Conservation (phyloP, 2,329 filamentous ascomycete species). For the Colletotrichum falcatum region DNA sequence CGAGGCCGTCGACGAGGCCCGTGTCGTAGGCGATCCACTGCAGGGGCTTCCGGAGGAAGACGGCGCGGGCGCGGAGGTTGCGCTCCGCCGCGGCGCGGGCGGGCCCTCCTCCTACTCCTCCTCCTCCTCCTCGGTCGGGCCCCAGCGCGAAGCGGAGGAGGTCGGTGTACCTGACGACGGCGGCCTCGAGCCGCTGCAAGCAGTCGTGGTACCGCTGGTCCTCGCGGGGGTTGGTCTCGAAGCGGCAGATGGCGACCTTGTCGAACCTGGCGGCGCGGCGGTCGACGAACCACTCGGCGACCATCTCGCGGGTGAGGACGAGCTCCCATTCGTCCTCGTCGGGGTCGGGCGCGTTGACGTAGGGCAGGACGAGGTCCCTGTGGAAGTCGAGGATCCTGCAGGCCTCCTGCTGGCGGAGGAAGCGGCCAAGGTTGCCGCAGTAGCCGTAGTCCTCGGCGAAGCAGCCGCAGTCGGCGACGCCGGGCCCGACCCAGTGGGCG, state of each 20-base stretch:
- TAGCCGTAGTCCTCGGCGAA: conserved; percentile 1
- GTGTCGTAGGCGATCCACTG: conserved; percentile 14
- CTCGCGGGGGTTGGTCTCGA: not conserved
- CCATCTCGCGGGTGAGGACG: not conserved
- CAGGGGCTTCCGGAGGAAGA: conserved; percentile 7
- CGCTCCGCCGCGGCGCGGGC: not conserved
- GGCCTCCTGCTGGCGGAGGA: conserved; percentile 6
- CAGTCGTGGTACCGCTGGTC: conserved; percentile 9
- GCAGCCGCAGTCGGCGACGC: not conserved
- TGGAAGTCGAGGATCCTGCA: not conserved
- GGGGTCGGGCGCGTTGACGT: not conserved
- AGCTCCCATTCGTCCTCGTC: conserved; percentile 2
- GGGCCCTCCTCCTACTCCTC: too few species aligned
- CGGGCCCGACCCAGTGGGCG: not conserved
- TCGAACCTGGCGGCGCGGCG: not conserved
- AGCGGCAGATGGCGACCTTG: not conserved
- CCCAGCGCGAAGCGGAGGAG: not conserved
- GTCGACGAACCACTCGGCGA: conserved; percentile 2
- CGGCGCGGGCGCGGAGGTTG: conserved; percentile 1
- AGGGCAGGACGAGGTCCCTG: not conserved
- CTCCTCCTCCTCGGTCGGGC: too few species aligned
- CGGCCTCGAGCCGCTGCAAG: not conserved
- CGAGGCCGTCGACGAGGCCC: conserved; percentile 11
- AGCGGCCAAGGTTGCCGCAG: conserved; percentile 14
- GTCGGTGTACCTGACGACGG: not conserved